A percentile compares a stretch with the other conserved stretches of the same genome.
Evolutionary conservation across 768 basidiomycete genomes (phyloP).

Genomic region (Naganishia antarctica): DNA sequence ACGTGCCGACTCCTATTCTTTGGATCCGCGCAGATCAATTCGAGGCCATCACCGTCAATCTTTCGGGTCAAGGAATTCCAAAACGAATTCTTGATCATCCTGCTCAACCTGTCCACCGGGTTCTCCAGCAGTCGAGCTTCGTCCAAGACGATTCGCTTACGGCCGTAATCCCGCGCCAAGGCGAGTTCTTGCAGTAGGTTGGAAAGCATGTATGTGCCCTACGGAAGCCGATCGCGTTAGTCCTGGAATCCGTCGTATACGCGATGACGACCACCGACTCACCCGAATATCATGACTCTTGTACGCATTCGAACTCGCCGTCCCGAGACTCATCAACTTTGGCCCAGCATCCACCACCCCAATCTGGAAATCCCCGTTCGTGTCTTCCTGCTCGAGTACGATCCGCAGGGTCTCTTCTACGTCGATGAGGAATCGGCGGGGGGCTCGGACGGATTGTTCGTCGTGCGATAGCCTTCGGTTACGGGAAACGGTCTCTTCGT

Average conservation of each 20-base stretch:
- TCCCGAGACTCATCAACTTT: conserved; percentile 91
- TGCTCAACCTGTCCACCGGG: conserved; percentile 88
- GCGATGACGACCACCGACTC: conserved; percentile 39
- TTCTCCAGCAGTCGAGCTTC: conserved; percentile 97
- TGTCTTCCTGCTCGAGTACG: conserved; percentile 95
- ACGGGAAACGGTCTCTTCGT: conserved; percentile 68
- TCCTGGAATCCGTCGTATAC: background rate
- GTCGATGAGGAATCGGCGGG: conserved; percentile 88
- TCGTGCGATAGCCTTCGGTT: conserved; percentile 85
- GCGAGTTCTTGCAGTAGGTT: conserved; percentile 98
- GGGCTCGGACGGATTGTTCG: conserved; percentile 71
- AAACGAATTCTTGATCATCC: conserved; percentile 97
- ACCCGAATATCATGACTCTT: conserved; percentile 95
- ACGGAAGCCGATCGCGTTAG: conserved; percentile 31
- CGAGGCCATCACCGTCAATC: conserved; percentile 93
- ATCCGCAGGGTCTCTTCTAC: conserved; percentile 97
- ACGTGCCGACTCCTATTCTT: conserved; percentile 90
- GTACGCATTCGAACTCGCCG: conserved; percentile 95
- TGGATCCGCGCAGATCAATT: conserved; percentile 95
- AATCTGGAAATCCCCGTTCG: conserved; percentile 87
- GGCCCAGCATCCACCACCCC: conserved; percentile 93
- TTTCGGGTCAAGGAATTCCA: conserved; percentile 96
- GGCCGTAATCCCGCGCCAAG: conserved; percentile 85
- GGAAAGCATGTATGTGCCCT: conserved; percentile 99
- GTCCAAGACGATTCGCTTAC: conserved; percentile 96